These are phyloP conservation scores for Lactifluus echinatus DNA, from an alignment of 768 basidiomycete species.

Conservation along the genomic window DNA sequence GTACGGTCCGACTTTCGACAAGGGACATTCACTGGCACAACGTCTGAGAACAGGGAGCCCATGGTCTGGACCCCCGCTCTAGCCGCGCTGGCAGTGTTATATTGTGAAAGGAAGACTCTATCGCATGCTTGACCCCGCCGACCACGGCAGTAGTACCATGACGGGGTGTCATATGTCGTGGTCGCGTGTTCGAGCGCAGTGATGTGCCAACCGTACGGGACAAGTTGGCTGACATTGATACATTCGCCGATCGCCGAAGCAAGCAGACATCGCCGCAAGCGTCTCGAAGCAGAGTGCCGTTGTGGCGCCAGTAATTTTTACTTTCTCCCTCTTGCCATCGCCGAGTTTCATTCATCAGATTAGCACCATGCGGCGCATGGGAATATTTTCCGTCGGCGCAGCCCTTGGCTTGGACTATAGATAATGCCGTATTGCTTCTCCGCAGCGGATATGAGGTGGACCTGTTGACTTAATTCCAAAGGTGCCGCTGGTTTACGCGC, in stretches of 20 bases:
- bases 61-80: neutral
- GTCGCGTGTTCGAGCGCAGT: too few species aligned
- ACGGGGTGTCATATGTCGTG: neutral
- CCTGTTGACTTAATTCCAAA: neutral
- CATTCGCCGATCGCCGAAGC: too few species aligned
- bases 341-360: neutral
- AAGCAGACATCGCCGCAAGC: too few species aligned
- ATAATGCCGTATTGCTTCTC: too few species aligned
- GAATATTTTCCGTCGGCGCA: too few species aligned
- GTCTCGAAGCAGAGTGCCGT: too few species aligned
- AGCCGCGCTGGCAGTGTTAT: neutral
- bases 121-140: neutral
- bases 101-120: neutral
- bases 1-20: neutral
- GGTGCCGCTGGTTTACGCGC: neutral
- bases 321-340: neutral
- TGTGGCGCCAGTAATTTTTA: neutral
- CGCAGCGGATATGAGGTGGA: neutral
- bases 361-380: too few species aligned
- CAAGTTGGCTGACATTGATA: too few species aligned
- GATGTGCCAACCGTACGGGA: too few species aligned
- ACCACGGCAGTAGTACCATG: neutral
- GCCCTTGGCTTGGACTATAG: too few species aligned
- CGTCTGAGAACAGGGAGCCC: too few species aligned
- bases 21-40: too few species aligned